Evolutionary conservation across 345 rosid genomes (phyloP).

Genomic region (Boechera divaricarpa): DNA sequence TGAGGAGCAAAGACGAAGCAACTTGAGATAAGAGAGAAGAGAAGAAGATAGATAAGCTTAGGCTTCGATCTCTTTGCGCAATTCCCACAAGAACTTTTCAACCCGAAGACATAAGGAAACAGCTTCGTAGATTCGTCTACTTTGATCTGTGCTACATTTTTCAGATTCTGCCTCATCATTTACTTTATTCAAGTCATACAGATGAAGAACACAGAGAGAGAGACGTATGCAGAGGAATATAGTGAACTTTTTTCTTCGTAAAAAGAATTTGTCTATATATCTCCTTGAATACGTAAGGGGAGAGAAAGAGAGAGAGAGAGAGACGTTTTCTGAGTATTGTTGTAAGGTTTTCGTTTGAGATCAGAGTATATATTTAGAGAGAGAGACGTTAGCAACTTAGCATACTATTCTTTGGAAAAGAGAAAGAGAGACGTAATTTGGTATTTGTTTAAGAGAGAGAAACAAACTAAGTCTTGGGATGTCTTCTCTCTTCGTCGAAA

Average conservation of each 20-base stretch:
- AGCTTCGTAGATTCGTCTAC: constrained; percentile 18
- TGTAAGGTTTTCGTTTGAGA: constrained; percentile 24
- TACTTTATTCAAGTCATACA: constrained; percentile 27
- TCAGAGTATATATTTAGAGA: constrained; percentile 25
- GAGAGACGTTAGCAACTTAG: constrained; percentile 16
- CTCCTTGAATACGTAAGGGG: constrained; percentile 14
- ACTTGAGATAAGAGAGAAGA: constrained; percentile 44
- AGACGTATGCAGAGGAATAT: constrained; percentile 2
- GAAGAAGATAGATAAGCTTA: constrained; percentile 41
- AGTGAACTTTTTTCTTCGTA: constrained; percentile 7
- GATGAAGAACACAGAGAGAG: constrained; percentile 1
- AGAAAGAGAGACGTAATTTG: neutral
- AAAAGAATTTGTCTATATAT: neutral
- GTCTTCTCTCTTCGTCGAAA: constrained; percentile 12
- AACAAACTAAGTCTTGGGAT: constrained; percentile 10
- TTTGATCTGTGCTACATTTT: constrained; percentile 35
- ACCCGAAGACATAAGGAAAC: constrained; percentile 14
- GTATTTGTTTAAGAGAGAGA: constrained; percentile 1
- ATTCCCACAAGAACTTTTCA: constrained; percentile 22
- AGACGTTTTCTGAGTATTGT: constrained; percentile 13
- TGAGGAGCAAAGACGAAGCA: constrained; percentile 44
- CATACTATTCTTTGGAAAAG: constrained; percentile 33
- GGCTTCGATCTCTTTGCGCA: constrained; percentile 41
- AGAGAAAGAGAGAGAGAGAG: constrained; percentile 15
- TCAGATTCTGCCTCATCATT: constrained; percentile 31